Base-by-base conservation (phyloP, 306 rosid genomes). In the Cucumis melo region DNA sequence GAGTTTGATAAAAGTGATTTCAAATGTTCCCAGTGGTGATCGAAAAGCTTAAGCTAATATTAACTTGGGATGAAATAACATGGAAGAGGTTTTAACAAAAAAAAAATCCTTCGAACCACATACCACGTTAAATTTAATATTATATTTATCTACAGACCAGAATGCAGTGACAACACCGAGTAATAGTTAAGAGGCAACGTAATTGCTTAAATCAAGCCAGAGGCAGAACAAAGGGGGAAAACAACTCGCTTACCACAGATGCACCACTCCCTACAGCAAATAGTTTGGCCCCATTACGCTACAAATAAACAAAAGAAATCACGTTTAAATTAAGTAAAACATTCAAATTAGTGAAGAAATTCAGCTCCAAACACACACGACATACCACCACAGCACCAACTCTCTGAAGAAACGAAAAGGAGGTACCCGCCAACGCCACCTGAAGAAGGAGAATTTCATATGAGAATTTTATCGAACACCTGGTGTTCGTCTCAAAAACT, bases 251-350 rank as follows among this genome's bases (percentile, higher is more conserved):
- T 81, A 86, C 89, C 85, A 86, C 67, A 59, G 89, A 86, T 39
- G 87, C 89, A 77, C 87, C 19, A 7, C 83, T 83, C 67, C 85
- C 89, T 12, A 83, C 89, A 7, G 73, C 83, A 21, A 83, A 86
- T 57, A 86, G 38, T 67, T 86, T 83, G 50, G 85, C 89, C 58
- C 87, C 87, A 73, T 86, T 83, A 73, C 89, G 80, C 89, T 86
- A 82, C 54, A 55, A 4, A 34, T 16, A 4, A 70, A 53, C 53
- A 71, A 0, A 61, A 20, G 29, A 73, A 46, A 51, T 38, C 54
- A 53, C 24, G 8, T 1, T 50, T 29, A 46, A 27, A 5, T 41
- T 56, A 29, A 46, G 3, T 32, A 58, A 58, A 29, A 23, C 5
- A 60, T 19, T 38, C 65, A 53, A 71, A 60, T 76, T 44, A 19